Evolutionary conservation across 495 filamentous ascomycete genomes (phyloP).

Genomic region (Terfezia claveryi): DNA sequence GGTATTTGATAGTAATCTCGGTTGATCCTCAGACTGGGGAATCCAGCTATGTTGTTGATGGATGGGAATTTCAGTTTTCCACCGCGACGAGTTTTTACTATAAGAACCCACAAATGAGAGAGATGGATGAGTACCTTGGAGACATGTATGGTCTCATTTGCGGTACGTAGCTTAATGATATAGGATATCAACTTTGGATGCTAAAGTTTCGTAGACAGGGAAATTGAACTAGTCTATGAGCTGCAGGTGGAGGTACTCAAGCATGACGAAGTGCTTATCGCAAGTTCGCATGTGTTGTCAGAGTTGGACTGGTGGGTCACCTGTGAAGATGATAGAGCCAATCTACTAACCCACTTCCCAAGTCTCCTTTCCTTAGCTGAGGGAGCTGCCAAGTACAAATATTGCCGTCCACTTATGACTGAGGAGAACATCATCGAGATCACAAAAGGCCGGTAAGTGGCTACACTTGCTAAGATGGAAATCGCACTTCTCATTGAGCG

Average conservation of each 20-base stretch:
- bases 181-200: conserved; percentile 6
- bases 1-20: conserved; percentile 63
- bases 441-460: conserved; percentile 45
- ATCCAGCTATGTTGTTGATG: conserved; percentile 43
- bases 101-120: conserved; percentile 66
- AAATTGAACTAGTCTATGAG: conserved; percentile 72
- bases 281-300: conserved; percentile 54
- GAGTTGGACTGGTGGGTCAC: conserved; percentile 50
- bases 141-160: conserved; percentile 68
- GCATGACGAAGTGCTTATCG: conserved; percentile 42
- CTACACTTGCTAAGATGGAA: not conserved
- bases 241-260: conserved; percentile 50
- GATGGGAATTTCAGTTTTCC: conserved; percentile 63
- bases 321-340: too few relatives aligned
- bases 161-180: conserved; percentile 25
- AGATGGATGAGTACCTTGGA: conserved; percentile 62
- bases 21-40: conserved; percentile 37
- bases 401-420: conserved; percentile 48
- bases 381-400: conserved; percentile 53
- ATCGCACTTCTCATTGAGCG: too few relatives aligned
- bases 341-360: too few relatives aligned
- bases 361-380: conserved; percentile 64
- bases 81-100: conserved; percentile 58
- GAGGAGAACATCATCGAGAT: conserved; percentile 53
- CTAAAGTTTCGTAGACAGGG: conserved; percentile 38